Conservation (phyloP, 495 filamentous ascomycete species). For the Xylaria nigripes region DNA sequence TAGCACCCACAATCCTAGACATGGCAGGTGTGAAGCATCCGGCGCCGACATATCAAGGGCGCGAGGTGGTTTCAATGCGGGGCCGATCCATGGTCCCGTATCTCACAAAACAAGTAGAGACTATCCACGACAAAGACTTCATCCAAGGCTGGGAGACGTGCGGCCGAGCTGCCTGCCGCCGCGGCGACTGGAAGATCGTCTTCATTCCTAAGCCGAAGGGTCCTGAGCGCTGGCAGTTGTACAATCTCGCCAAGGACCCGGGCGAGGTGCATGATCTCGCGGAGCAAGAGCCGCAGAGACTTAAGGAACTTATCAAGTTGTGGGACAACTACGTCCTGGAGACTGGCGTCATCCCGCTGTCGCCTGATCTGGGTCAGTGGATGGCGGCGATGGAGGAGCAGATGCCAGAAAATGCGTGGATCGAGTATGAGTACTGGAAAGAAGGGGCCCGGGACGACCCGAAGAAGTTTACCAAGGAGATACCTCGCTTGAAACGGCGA, state of each 20-base stretch:
- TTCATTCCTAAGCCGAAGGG: constrained; percentile 29
- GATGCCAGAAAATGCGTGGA: constrained; percentile 61
- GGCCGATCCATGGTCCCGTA: constrained; percentile 36
- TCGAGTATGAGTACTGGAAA: constrained; percentile 64
- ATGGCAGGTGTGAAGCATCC: constrained; percentile 56
- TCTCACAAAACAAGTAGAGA: constrained; percentile 20
- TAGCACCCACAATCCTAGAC: constrained; percentile 52
- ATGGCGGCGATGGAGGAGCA: constrained; percentile 55
- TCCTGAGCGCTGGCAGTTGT: constrained; percentile 29
- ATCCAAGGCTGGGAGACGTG: constrained; percentile 34
- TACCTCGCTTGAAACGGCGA: constrained; percentile 43
- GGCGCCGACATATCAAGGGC: constrained; percentile 46
- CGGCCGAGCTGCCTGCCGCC: constrained; percentile 31
- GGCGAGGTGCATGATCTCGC: constrained; percentile 35
- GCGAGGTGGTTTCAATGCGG: constrained; percentile 52
- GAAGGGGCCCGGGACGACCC: constrained; percentile 50
- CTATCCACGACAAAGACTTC: constrained; percentile 33
- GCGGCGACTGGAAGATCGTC: constrained; percentile 36
- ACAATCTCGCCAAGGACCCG: constrained; percentile 31
- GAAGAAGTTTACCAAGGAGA: constrained; percentile 45
- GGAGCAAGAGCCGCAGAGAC: constrained; percentile 19
- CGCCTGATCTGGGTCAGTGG: constrained; percentile 32
- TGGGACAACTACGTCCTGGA: constrained; percentile 48
- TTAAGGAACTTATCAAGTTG: constrained; percentile 28
- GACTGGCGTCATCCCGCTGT: constrained; percentile 42